These are phyloP conservation scores for Rhizopogon vinicolor DNA, from an alignment of 768 basidiomycete genomes.

Conservation along the genomic window DNA sequence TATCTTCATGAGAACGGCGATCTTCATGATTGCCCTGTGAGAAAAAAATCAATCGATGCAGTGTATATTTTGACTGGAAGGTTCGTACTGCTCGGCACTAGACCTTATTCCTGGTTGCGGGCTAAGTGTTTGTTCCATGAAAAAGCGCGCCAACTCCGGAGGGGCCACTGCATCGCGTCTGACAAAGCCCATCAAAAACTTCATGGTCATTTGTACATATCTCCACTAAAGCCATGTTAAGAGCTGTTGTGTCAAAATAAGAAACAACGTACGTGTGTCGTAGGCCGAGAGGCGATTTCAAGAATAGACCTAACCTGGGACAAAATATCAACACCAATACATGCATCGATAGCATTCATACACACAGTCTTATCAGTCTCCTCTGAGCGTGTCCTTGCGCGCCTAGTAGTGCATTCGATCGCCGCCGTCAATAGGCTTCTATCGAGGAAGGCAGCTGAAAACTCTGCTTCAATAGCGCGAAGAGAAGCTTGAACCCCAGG, in stretches of 20 bases:
- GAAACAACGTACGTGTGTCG: constrained; percentile 62
- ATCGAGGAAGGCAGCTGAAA: constrained; percentile 40
- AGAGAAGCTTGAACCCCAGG: constrained; percentile 46
- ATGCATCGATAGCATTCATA: background rate
- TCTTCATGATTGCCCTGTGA: constrained; percentile 58
- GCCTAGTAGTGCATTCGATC: constrained; percentile 33
- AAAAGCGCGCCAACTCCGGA: constrained; percentile 53
- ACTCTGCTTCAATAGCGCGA: constrained; percentile 44
- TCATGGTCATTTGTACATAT: constrained; percentile 68
- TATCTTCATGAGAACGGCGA: constrained; percentile 68
- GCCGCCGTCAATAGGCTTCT: constrained; percentile 40
- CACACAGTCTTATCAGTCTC: constrained; percentile 49
- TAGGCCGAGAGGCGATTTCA: constrained; percentile 51
- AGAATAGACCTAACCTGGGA: constrained; percentile 56
- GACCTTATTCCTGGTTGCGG: constrained; percentile 65
- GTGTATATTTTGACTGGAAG: background rate
- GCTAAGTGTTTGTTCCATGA: constrained; percentile 62
- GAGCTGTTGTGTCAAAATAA: constrained; percentile 3
- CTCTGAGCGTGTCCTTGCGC: constrained; percentile 40
- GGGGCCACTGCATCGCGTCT: constrained; percentile 56
- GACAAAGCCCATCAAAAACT: constrained; percentile 56
- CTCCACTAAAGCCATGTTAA: constrained; percentile 54
- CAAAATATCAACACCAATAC: constrained; percentile 3
- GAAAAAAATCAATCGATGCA: background rate
- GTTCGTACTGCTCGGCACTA: constrained; percentile 57